Evolutionary conservation across 805 yeast genomes (phyloP).

Genomic region (Metschnikowia continentalis): DNA sequence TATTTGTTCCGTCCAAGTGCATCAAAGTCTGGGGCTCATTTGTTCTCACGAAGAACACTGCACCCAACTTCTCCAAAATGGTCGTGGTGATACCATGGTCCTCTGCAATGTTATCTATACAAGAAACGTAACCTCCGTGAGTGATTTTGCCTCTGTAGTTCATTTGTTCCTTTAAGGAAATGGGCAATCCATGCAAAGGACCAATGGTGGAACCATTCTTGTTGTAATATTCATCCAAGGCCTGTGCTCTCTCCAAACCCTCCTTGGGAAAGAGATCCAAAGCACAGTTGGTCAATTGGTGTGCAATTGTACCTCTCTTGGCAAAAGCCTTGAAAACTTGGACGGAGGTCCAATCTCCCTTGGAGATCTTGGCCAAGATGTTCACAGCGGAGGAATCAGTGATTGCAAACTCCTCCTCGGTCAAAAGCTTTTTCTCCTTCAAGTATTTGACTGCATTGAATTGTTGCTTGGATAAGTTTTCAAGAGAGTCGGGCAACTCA

Average conservation of each 20-base stretch:
- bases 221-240: slow-evolving; percentile 47
- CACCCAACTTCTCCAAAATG: slow-evolving; percentile 49
- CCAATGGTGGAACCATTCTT: slow-evolving; percentile 51
- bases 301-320: slow-evolving; percentile 60
- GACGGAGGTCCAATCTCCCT: slow-evolving; percentile 45
- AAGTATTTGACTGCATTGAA: slow-evolving; percentile 37
- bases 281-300: slow-evolving; percentile 56
- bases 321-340: slow-evolving; percentile 59
- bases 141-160: slow-evolving; percentile 51
- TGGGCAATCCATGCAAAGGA: slow-evolving; percentile 64
- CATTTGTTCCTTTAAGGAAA: slow-evolving; percentile 63
- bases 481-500: slow-evolving; percentile 32
- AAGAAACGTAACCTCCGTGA: slow-evolving; percentile 56
- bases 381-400: slow-evolving; percentile 42
- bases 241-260: slow-evolving; percentile 54
- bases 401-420: slow-evolving; percentile 39
- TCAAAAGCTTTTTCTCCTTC: slow-evolving; percentile 30
- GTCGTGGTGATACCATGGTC: slow-evolving; percentile 47
- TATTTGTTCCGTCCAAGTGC: slow-evolving; percentile 63
- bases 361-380: slow-evolving; percentile 41
- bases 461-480: slow-evolving; percentile 30
- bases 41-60: slow-evolving; percentile 61
- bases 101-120: slow-evolving; percentile 43
- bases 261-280: slow-evolving; percentile 60
- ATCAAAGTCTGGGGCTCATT: slow-evolving; percentile 66